Evolutionary conservation across 176 grass and related monocot genomes (phyloP).

Genomic region (Poa pratensis): DNA sequence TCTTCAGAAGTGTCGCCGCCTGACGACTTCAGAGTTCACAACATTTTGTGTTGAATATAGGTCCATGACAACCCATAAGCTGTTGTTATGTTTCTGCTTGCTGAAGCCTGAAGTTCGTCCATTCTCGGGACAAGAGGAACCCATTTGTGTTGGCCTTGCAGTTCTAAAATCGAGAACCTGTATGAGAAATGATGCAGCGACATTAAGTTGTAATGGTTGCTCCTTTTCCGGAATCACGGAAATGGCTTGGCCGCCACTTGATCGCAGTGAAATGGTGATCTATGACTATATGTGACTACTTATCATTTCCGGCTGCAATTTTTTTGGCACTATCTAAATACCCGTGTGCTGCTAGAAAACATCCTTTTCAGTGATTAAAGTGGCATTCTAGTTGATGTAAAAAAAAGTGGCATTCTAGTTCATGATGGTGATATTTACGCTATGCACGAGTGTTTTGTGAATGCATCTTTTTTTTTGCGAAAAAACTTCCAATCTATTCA

Average conservation of each 20-base stretch:
- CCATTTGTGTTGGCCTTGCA: background rate
- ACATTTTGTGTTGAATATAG: background rate
- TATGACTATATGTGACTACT: background rate
- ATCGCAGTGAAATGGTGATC: background rate
- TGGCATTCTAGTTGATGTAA: background rate
- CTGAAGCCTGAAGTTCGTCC: background rate
- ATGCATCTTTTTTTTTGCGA: background rate
- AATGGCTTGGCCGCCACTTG: background rate
- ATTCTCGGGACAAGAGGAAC: background rate
- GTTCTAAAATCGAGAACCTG: constrained; percentile 9
- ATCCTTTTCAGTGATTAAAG: no score
- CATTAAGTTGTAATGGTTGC: background rate
- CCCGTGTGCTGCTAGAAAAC: no score
- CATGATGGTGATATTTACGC: background rate
- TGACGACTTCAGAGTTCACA: background rate
- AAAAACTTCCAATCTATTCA: no score
- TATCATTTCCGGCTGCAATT: background rate
- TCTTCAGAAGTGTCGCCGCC: background rate
- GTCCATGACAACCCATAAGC: background rate
- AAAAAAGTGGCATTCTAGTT: background rate
- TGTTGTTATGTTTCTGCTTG: background rate
- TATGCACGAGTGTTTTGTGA: background rate
- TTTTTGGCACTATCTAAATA: background rate
- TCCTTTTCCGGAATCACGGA: background rate
- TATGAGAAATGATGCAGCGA: background rate